Base-by-base conservation (phyloP, 75 land plant species). In the Picea glauca region DNA sequence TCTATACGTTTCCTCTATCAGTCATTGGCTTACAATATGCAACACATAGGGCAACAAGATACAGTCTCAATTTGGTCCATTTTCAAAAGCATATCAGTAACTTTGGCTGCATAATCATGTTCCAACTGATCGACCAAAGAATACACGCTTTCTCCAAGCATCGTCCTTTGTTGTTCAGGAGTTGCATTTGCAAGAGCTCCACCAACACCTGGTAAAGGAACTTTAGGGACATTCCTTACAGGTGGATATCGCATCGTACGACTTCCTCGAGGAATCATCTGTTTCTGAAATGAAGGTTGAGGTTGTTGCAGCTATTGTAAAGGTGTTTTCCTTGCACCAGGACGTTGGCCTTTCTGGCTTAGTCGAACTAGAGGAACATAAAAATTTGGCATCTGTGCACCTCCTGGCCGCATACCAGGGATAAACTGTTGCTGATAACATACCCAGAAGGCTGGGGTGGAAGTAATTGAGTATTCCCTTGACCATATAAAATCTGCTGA, bases 341-440 rank as follows among this genome's bases (percentile, higher is more conserved):
- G 84, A 3, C 96, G 82, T 38, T 87, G 95, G 1, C 85, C 94
- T 67, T 85, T 94, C 83, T 89, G 93, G 30, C 96, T 91, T 77
- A 81, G 98, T 73, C 78, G 93, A 13, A 85, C 85, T 63, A 90
- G 60, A n/a, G 93, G 94, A 56, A 92, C 81, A 75, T 87, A 85
- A 79, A 84, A 96, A 65, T 96, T 96, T 58, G 94, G 96, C 85
- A 91, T 81, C 30, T 87, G 90, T 20, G 85, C 86, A 1, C 85
- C 92, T n/a, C 90, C 94, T 70, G 96, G 94, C 83, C 96, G 82
- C 82, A 94, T 92, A 14, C 93, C 95, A 63, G 95, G 92, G 31
- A 93, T 74, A 76, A 96, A 84, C 78, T 88, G 98, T 75, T 92
- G 96, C 81, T 93, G 96, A 76, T 91, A 96, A 26, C 96, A 81